A percentile compares a stretch with the other conserved stretches of the same genome.
Conservation (phyloP, 345 rosid species). For the Citrus medica region DNA sequence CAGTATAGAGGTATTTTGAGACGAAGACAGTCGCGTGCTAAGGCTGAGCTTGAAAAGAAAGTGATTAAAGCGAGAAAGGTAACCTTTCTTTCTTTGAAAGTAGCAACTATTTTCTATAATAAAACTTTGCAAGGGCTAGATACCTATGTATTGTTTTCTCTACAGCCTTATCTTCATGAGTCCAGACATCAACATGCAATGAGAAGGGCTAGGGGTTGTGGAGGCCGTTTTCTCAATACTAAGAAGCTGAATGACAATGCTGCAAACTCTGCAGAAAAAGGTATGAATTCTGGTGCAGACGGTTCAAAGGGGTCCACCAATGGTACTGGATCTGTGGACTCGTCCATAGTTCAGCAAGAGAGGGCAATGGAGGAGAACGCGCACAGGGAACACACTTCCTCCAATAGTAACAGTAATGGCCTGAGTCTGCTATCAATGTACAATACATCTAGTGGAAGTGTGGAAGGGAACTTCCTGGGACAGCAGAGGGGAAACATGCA, state of each 20-base stretch:
- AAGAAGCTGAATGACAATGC: conserved; percentile 37
- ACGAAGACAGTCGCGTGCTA: conserved; percentile 65
- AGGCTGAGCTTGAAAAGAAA: conserved; percentile 68
- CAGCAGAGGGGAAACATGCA: conserved; percentile 28
- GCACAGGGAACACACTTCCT: conserved; percentile 4
- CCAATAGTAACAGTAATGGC: conserved; percentile 15
- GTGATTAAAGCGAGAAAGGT: conserved; percentile 61
- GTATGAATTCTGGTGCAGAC: conserved; percentile 16
- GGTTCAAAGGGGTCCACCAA: conserved; percentile 17
- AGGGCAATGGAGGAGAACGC: conserved; percentile 11
- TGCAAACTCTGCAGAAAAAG: conserved; percentile 22
- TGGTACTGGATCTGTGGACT: conserved; percentile 8
- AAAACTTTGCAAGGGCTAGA: neutral
- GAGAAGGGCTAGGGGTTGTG: conserved; percentile 70
- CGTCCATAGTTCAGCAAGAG: conserved; percentile 25
- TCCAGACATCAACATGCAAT: conserved; percentile 76
- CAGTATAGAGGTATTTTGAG: conserved; percentile 71
- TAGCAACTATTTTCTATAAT: neutral
- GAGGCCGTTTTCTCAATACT: conserved; percentile 64
- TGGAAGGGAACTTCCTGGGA: conserved; percentile 13
- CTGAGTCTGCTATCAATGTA: conserved; percentile 20
- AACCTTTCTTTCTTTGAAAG: neutral
- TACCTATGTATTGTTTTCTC: conserved; percentile 12
- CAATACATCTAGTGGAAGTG: conserved; percentile 14
- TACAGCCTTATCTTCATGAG: conserved; percentile 77